Base-by-base conservation (phyloP, 768 basidiomycete genomes). In the Agrocybe chaxingu region DNA sequence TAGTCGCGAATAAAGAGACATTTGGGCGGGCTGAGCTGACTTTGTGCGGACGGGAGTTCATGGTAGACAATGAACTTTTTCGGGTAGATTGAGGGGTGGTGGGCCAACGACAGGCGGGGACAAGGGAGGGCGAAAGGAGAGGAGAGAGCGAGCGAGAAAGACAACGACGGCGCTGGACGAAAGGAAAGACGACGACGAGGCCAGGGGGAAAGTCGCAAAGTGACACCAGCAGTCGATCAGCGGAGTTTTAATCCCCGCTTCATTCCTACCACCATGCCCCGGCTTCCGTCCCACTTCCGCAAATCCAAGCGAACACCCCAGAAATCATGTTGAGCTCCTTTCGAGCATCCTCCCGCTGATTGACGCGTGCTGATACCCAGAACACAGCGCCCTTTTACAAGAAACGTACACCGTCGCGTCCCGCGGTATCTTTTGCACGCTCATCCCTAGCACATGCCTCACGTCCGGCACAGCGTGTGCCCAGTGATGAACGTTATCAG, bases 41-140 rank as follows among this genome's bases (percentile, higher is more conserved):
- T 69, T 89, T 89, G 67, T 87, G 87, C 19, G 85, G 85, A 60
- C 87, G 82, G 50, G 81, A 73, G 67, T 83, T 87, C 87, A 89
- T 89, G 62, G 58, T 68, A 56, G 59, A 57, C 52, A 43, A 47
- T 44, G 47, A 53, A 61, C 37, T 57, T 51, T 50, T 56, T 50
- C 51, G 53, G 41, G 53, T 19, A 48, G 57, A 61, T 46, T 57
- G 32, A 51, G 45, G 54, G 59, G 45, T 46, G 44, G 51, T 45
- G 55, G 48, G 39, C 47, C 47, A 34, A 46, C 42, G 48, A 57
- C 47, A 19, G 34, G 45, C 50, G 47, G 42, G 45, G 52, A 53
- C 35, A 51, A 53, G 52, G 55, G 54, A 57, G 56, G 61, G 56
- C 51, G 42, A 47, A 57, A 53, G 44, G 57, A 58, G 52, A 39